Evolutionary conservation across 1,284 basidiomycete species (phyloP), one percentile per base, ranked within the genome.

Genomic region (Phellopilus nigrolimitatus): DNA sequence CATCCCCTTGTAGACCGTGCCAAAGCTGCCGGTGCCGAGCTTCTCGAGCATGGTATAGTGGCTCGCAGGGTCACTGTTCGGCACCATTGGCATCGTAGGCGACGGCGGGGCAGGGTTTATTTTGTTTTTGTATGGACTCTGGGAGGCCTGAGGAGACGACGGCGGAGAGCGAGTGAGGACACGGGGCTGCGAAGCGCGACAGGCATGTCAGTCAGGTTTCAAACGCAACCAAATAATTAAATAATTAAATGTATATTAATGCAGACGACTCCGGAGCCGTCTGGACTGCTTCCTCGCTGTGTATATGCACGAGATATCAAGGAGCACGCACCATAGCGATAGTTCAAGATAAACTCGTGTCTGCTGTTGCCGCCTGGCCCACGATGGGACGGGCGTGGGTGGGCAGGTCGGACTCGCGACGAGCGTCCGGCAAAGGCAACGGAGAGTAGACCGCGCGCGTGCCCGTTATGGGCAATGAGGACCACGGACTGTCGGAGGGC

Each of bases 1-100:
- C 61, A 94, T 87, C 2, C 91, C 93, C 73, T 97, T 97, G 81
- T 92, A 99, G 46, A 99, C 95, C 1, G 85, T 90, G 4, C 95
- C 95, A 66, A 98, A 99, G 65, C 89, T 93, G 33, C 95, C 95
- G n/a, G 92, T 95, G 8, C 95, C 95, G 24, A 99, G 79, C 68
- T 95, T 97, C 70, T 98, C 93, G 53, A 95, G 78, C 17, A 99
- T 73, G 37, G 90, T 91, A 66, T 98, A 98, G 63, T 95, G 88
- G 59, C 82, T 85, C 4, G 88, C 83, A 25, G 91, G 90, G 62
- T 92, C 91, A 64, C 64, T 85, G 64, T 74, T 81, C 34, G 86
- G 84, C 52, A 85, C 70, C 12, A 53, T 47, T 10, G 39, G 33
- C 10, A 42, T 31, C 13, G 31, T 31, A n/a, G 38, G 30, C 27